Evolutionary conservation across 1,284 basidiomycete species (phyloP).

Genomic region (Trichosporon faecale): DNA sequence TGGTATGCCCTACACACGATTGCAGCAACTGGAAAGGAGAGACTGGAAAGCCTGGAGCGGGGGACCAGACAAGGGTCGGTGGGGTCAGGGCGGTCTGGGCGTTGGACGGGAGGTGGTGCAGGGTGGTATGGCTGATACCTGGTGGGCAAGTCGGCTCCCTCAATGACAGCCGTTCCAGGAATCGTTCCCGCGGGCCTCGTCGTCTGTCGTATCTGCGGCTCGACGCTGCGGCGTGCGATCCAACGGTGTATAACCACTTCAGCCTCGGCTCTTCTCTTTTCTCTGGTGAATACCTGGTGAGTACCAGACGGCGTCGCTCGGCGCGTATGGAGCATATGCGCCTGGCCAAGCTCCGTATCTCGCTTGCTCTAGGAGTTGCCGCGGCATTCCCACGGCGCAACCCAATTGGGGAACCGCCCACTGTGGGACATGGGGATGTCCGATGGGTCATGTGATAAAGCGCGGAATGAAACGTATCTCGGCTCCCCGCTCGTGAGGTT

Average conservation of each 20-base stretch:
- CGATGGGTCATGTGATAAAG: neutral
- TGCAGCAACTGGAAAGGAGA: too few relatives aligned
- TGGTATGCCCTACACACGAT: too few relatives aligned
- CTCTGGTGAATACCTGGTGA: neutral
- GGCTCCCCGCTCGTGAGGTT: neutral
- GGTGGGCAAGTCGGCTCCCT: neutral
- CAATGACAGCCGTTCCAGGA: neutral
- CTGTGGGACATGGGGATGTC: neutral
- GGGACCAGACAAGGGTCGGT: too few relatives aligned
- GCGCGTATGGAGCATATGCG: neutral
- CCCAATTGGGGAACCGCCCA: neutral
- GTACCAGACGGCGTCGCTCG: neutral
- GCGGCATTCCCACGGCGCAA: neutral
- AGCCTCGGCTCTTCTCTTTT: neutral
- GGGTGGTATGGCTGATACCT: neutral
- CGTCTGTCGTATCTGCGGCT: neutral
- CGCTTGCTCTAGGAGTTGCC: neutral
- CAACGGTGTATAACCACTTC: neutral
- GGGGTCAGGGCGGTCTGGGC: too few relatives aligned
- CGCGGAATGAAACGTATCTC: neutral
- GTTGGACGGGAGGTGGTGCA: neutral
- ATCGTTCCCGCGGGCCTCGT: neutral
- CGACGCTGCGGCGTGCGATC: neutral
- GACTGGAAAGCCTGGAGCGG: too few relatives aligned
- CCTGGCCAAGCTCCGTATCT: neutral